Evolutionary conservation across 768 basidiomycete genomes (phyloP), one percentile per base, ranked within the genome.

Genomic region (Agrocybe praecox): DNA sequence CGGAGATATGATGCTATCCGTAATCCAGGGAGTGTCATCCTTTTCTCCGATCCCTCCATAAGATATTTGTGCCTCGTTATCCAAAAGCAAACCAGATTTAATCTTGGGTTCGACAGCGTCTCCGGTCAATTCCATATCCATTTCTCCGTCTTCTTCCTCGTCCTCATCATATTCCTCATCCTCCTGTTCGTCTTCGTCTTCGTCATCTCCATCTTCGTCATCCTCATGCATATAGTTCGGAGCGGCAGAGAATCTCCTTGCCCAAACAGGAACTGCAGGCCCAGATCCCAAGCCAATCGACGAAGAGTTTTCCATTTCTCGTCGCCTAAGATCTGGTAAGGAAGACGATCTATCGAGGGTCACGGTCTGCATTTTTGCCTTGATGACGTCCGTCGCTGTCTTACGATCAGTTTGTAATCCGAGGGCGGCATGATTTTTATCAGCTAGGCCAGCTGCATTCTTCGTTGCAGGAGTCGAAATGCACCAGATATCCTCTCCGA

Each of bases 1-100:
- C 3, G 74, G 68, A n/a, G 77, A 79, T 40, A 79, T 76, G 18
- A 79, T 61, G 56, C 76, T 79, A 53, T 79, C 77, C 17, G 72
- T 75, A 46, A 72, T 62, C 77, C 77, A 79, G 12, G 75, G 60
- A 21, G 69, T 61, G 42, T 52, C 52, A 46, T 61, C 15, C 49
- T 50, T 34, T 61, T 65, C 24, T 63, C 59, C 2, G 22, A 47
- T 43, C 26, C 53, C 18, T 45, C 52, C n/a, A 60, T 50, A 29
- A 29, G 26, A 9, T 29, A 9, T 5, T 29, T 29, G 2, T 22
- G 24, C 24, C 57, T 11, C 21, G 33, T 15, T 22, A 12, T 15
- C 8, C 18, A 36, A 14, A 21, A 15, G 8, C 14, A 48, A 19
- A 19, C 14, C 21, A 32, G 45, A 11, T 36, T 23, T 17, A n/a